Percentiles rank a stretch among this genome's conserved stretches.
Evolutionary conservation across 2,329 filamentous ascomycete genomes (phyloP).

Genomic region (Geosmithia morbida): DNA sequence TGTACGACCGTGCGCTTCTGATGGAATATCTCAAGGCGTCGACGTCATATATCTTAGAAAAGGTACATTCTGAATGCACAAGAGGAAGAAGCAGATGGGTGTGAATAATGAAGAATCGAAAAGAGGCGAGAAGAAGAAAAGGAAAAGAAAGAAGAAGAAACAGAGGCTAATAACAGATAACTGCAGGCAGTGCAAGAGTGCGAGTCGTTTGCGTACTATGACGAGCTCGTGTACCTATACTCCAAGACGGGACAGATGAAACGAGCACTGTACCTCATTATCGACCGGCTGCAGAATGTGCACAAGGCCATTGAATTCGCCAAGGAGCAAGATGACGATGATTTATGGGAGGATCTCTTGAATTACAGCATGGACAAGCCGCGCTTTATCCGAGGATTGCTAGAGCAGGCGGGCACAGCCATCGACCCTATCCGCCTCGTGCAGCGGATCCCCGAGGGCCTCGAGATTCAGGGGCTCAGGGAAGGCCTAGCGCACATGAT

Average conservation of each 20-base stretch:
- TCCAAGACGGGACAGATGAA: conserved; percentile 94
- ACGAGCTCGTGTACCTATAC: conserved; percentile 89
- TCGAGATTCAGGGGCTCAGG: conserved; percentile 81
- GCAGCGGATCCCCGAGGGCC: conserved; percentile 75
- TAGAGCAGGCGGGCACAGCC: conserved; percentile 87
- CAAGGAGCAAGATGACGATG: conserved; percentile 81
- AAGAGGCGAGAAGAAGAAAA: no score
- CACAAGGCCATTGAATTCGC: conserved; percentile 88
- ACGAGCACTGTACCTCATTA: conserved; percentile 80
- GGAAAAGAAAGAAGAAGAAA: not conserved
- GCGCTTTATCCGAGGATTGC: conserved; percentile 76
- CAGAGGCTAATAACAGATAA: conserved; percentile 6
- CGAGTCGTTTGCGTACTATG: conserved; percentile 66
- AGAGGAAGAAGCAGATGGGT: not conserved
- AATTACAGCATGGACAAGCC: conserved; percentile 98
- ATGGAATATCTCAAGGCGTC: conserved; percentile 80
- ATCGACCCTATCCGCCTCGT: conserved; percentile 89
- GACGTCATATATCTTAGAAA: conserved; percentile 79
- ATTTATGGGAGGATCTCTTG: conserved; percentile 89
- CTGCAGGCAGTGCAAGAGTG: conserved; percentile 57
- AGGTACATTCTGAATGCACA: conserved; percentile 21
- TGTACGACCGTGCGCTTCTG: conserved; percentile 64
- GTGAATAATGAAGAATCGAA: no score
- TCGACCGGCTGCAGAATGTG: conserved; percentile 83
- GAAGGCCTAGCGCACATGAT: conserved; percentile 85